Evolutionary conservation across 345 rosid species (phyloP).

Genomic region (Eucalyptus curtisii): DNA sequence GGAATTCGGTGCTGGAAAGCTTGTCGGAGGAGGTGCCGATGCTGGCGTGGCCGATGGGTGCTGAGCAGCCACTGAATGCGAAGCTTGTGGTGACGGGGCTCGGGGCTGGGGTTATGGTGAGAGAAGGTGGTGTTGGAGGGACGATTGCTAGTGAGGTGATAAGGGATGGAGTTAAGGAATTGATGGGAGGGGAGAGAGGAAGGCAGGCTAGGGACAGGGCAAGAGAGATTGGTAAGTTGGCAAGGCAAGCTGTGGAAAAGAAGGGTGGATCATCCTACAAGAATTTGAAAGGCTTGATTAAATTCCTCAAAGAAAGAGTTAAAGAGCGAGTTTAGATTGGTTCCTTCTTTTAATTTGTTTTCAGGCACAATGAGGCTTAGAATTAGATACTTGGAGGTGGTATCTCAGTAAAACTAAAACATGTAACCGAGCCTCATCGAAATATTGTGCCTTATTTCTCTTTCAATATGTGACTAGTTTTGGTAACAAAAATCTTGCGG

Average conservation of each 20-base stretch:
- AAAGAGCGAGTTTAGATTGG: not conserved
- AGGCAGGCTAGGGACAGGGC: constrained; percentile 6
- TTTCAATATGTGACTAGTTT: not conserved
- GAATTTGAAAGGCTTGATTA: constrained; percentile 2
- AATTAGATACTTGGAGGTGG: not conserved
- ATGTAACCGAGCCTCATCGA: not conserved
- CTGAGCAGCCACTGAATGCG: constrained; percentile 14
- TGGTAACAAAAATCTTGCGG: not conserved
- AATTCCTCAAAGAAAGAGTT: not conserved
- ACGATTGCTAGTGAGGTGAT: not conserved
- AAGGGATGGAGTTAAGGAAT: not conserved
- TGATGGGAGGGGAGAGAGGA: constrained; percentile 13
- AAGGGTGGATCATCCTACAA: constrained; percentile 1
- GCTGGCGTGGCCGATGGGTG: constrained; percentile 3
- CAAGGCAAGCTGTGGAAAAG: not conserved
- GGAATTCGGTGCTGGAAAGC: constrained; percentile 20
- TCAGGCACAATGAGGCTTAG: not conserved
- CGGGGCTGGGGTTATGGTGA: not conserved
- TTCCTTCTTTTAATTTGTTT: not conserved
- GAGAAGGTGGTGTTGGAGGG: not conserved
- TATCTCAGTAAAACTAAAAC: not conserved
- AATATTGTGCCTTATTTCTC: not conserved
- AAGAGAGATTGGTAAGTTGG: not conserved
- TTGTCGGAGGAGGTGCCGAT: constrained; percentile 7
- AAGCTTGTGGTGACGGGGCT: not conserved